These are phyloP conservation scores for Didymella lethalis DNA, from an alignment of 2,329 filamentous ascomycete species.

Conservation along the genomic window DNA sequence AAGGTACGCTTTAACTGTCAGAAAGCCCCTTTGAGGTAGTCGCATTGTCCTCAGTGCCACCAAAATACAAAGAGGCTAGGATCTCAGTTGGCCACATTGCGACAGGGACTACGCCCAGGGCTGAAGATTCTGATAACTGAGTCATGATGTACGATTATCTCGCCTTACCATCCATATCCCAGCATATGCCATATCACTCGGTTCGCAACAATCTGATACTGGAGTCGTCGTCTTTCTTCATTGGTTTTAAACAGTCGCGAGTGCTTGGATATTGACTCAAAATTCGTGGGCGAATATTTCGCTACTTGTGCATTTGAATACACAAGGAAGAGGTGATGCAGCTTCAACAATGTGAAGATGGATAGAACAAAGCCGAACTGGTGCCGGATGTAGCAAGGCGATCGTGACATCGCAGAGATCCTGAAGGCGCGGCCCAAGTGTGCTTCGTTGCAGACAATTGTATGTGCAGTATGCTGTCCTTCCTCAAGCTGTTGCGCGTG, in stretches of 20 bases:
- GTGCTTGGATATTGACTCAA: conserved; percentile 9
- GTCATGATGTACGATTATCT: conserved; percentile 30
- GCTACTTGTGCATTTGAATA: conserved; percentile 30
- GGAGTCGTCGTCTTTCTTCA: conserved; percentile 21
- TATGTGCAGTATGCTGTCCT: background rate
- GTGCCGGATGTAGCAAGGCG: conserved; percentile 17
- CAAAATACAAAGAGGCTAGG: conserved; percentile 35
- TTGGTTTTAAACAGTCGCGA: conserved; percentile 10
- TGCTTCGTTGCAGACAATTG: background rate
- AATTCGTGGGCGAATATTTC: conserved; percentile 35
- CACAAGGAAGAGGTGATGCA: conserved; percentile 29
- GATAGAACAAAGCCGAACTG: conserved; percentile 27
- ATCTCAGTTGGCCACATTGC: conserved; percentile 44
- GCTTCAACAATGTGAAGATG: conserved; percentile 27
- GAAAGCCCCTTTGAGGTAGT: conserved; percentile 21
- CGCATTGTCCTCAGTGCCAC: conserved; percentile 10
- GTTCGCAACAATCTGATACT: conserved; percentile 32
- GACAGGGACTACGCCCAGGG: conserved; percentile 34
- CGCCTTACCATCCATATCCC: conserved; percentile 38
- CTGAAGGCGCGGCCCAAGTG: conserved; percentile 8
- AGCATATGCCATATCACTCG: conserved; percentile 30
- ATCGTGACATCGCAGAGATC: conserved; percentile 7
- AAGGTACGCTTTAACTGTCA: conserved; percentile 32
- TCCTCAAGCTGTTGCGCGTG: background rate
- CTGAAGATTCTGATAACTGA: conserved; percentile 41